phyloP scores from a whole-genome alignment of 805 yeast species.

The Blastobotrys terrestris region DNA sequence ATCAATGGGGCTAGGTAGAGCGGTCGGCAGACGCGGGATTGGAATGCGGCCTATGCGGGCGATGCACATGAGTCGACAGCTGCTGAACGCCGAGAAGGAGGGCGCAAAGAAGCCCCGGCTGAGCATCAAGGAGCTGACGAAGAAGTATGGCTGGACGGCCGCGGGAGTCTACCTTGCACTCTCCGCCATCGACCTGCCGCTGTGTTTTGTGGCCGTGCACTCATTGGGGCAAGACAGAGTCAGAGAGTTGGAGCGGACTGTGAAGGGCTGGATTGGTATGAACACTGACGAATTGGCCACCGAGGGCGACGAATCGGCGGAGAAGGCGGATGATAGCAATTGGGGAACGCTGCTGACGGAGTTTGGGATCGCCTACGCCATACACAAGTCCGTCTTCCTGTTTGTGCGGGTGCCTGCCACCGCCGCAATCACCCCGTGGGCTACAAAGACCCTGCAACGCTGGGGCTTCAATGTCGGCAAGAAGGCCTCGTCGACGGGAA shows the following conservation, averaged over 20 bases:
- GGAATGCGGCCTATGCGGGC: not conserved
- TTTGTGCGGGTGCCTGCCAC: slow-evolving; percentile 83
- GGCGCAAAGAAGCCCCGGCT: not conserved
- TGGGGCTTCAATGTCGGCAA: slow-evolving; percentile 78
- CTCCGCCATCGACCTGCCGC: slow-evolving; percentile 72
- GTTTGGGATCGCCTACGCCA: slow-evolving; percentile 82
- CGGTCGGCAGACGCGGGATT: not conserved
- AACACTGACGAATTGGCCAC: slow-evolving; percentile 33
- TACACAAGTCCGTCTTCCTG: slow-evolving; percentile 75
- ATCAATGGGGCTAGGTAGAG: not conserved
- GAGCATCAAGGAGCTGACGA: slow-evolving; percentile 52
- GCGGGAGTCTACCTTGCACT: slow-evolving; percentile 75
- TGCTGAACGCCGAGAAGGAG: slow-evolving; percentile 9
- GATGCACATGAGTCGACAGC: not conserved
- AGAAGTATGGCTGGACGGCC: slow-evolving; percentile 89
- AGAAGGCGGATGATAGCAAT: slow-evolving; percentile 20
- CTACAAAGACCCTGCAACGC: slow-evolving; percentile 56
- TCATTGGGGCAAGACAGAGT: slow-evolving; percentile 81
- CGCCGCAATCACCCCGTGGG: slow-evolving; percentile 83
- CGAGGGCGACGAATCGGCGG: slow-evolving; percentile 9
- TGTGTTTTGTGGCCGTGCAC: slow-evolving; percentile 79
- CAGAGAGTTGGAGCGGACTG: slow-evolving; percentile 54
- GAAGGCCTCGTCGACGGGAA: slow-evolving; percentile 26
- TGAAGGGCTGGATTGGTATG: slow-evolving; percentile 57
- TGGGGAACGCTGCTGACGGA: slow-evolving; percentile 63